Evolutionary conservation across 257 asterid genomes (phyloP), one percentile per base, ranked within the genome.

Genomic region (Solanum virginianum): DNA sequence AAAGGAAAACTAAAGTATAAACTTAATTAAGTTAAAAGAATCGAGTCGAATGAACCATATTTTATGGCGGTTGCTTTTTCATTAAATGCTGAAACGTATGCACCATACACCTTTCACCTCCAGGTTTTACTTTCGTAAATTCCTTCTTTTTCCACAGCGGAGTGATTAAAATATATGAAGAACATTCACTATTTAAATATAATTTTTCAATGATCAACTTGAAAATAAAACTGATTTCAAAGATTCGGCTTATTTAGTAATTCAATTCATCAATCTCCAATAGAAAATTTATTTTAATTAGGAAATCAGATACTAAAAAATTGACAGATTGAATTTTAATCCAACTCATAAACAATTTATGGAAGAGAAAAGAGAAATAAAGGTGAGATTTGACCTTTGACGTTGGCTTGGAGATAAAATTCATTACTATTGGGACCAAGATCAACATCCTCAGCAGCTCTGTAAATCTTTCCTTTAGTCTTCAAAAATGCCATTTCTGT

Each of bases 361-460:
- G 6, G 41, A 60, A 60, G 49, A 36, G 8, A 68, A 68, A 68
- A 68, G 36, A 10, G 72, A 65, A 63, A 26, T 29, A 45, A 29
- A 24, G 16, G 2, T 5, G 12, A 20, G 41, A 36, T 36, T 36
- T 36, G 41, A 95, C 99, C 99, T 92, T 96, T 94, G 90, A 96
- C 98, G 69, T 96, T 87, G 83, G 98, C 94, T 43, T 56, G 87
- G 86, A 91, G 90, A 83, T 96, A 96, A 77, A 89, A 80, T 74
- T 96, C 93, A 26, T 90, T 87, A 75, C 96, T 94, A 36, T 87
- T 54, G 24, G 96, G 92, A 75, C 96, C 91, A 77, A 96, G 92
- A 92, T 96, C 96, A 70, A 94, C 92, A 17, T 90, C 91, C 10
- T 88, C 93, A 49, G 80, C 94, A 14, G 89, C 88, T 88, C 90